Evolutionary conservation across 371 early-diverging fungal species (phyloP).

Genomic region (Fennellomyces sp.): DNA sequence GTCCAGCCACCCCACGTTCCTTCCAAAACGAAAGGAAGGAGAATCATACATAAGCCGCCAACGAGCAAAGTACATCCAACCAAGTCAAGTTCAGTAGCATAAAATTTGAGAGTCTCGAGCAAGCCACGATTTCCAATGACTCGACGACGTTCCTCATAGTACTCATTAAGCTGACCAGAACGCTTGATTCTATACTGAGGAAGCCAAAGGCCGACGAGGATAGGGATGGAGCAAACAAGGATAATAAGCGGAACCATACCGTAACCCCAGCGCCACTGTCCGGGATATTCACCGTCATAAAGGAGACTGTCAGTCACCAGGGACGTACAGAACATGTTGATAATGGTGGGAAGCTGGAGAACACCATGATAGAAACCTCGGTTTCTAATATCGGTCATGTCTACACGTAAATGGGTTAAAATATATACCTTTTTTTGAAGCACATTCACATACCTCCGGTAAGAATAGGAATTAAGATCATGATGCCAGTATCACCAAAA

Average conservation of each 20-base stretch:
- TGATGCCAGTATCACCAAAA: slow-evolving; percentile 35
- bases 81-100: slow-evolving; percentile 13
- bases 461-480: slow-evolving; percentile 35
- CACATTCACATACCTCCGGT: slow-evolving; percentile 50
- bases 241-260: slow-evolving; percentile 19
- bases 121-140: neutral
- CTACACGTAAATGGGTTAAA: too few species aligned
- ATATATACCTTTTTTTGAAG: too few species aligned
- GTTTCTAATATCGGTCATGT: slow-evolving; percentile 34
- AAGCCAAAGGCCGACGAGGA: slow-evolving; percentile 13
- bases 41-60: slow-evolving; percentile 15
- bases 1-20: slow-evolving; percentile 18
- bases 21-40: slow-evolving; percentile 17
- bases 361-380: slow-evolving; percentile 40
- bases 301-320: slow-evolving; percentile 3
- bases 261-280: slow-evolving; percentile 21
- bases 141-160: neutral
- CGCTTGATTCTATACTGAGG: neutral
- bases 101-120: neutral
- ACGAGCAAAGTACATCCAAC: slow-evolving; percentile 18
- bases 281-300: neutral
- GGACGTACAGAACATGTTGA: slow-evolving; percentile 11
- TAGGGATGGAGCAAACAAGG: slow-evolving; percentile 8
- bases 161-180: slow-evolving; percentile 3
- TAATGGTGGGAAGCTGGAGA: slow-evolving; percentile 8